These are phyloP conservation scores for Chlamydomonas eustigma DNA, from an alignment of 139 green algal genomes.

Conservation along the genomic window DNA sequence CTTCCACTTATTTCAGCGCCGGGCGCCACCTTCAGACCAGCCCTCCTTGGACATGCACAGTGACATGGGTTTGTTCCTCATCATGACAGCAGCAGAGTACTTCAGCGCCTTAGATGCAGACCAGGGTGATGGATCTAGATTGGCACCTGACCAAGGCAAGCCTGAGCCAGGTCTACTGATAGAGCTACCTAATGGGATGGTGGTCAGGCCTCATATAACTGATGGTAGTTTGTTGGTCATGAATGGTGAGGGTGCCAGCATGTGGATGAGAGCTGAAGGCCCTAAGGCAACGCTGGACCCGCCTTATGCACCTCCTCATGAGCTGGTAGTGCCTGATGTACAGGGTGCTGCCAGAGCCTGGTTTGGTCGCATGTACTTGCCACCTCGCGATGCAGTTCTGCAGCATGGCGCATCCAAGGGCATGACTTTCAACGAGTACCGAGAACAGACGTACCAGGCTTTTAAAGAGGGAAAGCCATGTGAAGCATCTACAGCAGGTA, in stretches of 20 bases:
- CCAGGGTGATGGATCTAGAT: not conserved
- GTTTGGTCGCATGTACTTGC: conserved; percentile 37
- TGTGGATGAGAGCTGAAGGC: conserved; percentile 13
- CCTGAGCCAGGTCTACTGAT: conserved; percentile 10
- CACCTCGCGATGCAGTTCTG: not conserved
- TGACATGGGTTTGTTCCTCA: conserved; percentile 32
- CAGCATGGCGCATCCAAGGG: not conserved
- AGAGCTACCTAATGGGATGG: conserved; percentile 8
- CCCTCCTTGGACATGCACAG: conserved; percentile 13
- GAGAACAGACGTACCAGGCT: conserved; percentile 4
- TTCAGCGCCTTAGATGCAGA: not conserved
- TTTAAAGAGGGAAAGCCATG: conserved; percentile 4
- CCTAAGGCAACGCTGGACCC: not conserved
- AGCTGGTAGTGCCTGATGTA: conserved; percentile 17
- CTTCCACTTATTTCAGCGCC: conserved; percentile 8
- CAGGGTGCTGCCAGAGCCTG: conserved; percentile 13
- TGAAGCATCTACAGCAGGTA: not conserved
- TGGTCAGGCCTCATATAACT: conserved; percentile 20
- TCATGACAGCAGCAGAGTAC: conserved; percentile 29
- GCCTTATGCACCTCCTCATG: conserved; percentile 19
- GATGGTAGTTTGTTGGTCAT: conserved; percentile 24
- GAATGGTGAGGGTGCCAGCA: conserved; percentile 26
- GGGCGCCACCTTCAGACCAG: not conserved
- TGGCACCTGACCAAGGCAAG: not conserved
- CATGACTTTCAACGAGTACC: conserved; percentile 28